Conservation (phyloP, 2,329 filamentous ascomycete species). For the Penicillium sp. region DNA sequence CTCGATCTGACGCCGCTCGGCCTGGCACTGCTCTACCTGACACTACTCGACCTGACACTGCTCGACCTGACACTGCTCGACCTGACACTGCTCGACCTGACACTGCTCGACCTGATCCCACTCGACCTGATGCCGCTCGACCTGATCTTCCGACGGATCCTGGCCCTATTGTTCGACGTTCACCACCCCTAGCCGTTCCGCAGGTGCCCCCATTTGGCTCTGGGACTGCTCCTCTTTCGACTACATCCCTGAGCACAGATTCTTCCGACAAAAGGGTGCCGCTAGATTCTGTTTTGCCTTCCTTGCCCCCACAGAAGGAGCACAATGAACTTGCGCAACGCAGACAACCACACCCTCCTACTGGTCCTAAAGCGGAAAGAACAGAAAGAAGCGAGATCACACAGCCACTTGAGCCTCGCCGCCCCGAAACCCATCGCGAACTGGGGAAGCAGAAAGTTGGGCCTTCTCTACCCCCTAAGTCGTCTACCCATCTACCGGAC, state of each 20-base stretch:
- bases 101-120: neutral
- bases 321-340: conserved; percentile 21
- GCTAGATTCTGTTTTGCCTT: conserved; percentile 6
- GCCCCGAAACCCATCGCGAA: conserved; percentile 27
- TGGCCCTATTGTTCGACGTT: conserved; percentile 28
- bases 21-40: neutral
- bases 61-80: conserved; percentile 9
- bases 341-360: conserved; percentile 38
- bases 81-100: conserved; percentile 33
- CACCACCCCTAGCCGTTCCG: conserved; percentile 40
- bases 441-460: conserved; percentile 25
- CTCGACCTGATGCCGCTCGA: conserved; percentile 17
- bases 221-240: conserved; percentile 30
- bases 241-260: conserved; percentile 22
- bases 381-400: conserved; percentile 36
- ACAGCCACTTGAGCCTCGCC: conserved; percentile 24
- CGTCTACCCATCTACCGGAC: conserved; percentile 27
- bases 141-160: conserved; percentile 30
- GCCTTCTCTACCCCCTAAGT: conserved; percentile 25
- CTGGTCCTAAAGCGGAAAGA: conserved; percentile 45
- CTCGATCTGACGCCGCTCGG: neutral
- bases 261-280: conserved; percentile 14
- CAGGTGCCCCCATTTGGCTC: conserved; percentile 45
- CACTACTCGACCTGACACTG: neutral
- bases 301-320: conserved; percentile 24